Evolutionary conservation across 495 filamentous ascomycete genomes (phyloP), one percentile per base, ranked within the genome.

Genomic region (Aspergillus indologenus): DNA sequence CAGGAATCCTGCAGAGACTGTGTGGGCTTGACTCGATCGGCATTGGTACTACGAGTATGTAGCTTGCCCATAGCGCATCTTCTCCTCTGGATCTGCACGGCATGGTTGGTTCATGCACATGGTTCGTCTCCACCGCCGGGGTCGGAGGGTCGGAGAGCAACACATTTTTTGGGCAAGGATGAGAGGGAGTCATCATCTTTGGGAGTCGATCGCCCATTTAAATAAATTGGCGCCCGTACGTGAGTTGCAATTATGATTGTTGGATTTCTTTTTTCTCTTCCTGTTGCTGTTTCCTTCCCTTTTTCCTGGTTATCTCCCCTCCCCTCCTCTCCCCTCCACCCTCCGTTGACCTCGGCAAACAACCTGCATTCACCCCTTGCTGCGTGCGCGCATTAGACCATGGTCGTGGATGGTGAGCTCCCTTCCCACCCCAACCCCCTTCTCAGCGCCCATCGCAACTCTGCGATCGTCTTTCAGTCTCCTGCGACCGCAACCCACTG

Each of bases 61-160:
- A 50, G 47, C n/a, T 7, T 21, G 20, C 26, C 47, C 20, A 50
- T 50, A 50, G 47, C 47, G 47, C 12, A 21, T 26, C 5, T 8
- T 14, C 47, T 4, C 15, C 8, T 22, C 18, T 23, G 11, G 47
- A 51, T 51, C 48, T 24, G 18, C 48, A 31, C 5, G 5, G 23
- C n/a, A 51, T 51, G 48, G 48, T 51, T 51, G 48, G 48, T 31
- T 51, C 24, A n/a, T n/a, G 23, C 14, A 29, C 23, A 5, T 51
- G 48, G 48, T 19, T 31, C 23, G 48, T 17, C 48, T 51, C 48
- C 48, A 51, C 48, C 17, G 23, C 11, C n/a, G n/a, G n/a, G n/a
- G n/a, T n/a, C n/a, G n/a, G n/a, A 24, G 7, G 15, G 23, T 5
- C 48, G 23, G 24, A 11, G 24, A 1, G 0, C n/a, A 29, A 29